These are phyloP conservation scores for Thelonectria discophora DNA, from an alignment of 2,329 filamentous ascomycete species.

Conservation along the genomic window DNA sequence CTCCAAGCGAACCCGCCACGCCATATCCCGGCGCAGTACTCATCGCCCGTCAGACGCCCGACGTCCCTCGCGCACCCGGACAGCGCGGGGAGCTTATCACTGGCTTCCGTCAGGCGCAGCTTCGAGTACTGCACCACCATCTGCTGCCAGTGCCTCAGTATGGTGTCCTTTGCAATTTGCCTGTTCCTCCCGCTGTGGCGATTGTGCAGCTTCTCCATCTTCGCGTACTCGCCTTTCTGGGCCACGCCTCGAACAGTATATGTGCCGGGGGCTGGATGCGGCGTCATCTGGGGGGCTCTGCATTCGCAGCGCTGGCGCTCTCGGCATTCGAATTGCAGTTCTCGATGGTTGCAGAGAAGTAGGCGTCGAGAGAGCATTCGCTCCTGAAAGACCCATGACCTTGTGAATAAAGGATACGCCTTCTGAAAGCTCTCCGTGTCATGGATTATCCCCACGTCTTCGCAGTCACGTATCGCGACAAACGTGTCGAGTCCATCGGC, in stretches of 20 bases:
- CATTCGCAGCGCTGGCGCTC: conserved; percentile 26
- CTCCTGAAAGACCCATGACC: conserved; percentile 39
- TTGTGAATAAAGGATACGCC: conserved; percentile 1
- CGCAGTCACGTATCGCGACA: not conserved
- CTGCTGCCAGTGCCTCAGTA: conserved; percentile 3
- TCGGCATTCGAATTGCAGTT: conserved; percentile 33
- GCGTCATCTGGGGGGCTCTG: conserved; percentile 1
- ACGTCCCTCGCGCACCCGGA: conserved; percentile 12
- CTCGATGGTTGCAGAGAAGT: conserved; percentile 28
- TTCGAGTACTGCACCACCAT: conserved; percentile 8
- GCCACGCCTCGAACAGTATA: not conserved
- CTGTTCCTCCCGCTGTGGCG: too few relatives aligned
- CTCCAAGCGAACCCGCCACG: not conserved
- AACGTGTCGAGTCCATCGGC: not conserved
- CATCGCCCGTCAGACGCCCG: not conserved
- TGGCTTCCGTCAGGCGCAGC: conserved; percentile 5
- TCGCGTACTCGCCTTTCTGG: conserved; percentile 1
- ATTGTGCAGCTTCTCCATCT: not conserved
- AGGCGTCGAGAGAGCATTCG: conserved; percentile 31
- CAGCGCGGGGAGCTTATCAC: conserved; percentile 12
- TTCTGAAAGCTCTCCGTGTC: not conserved
- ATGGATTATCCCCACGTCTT: not conserved
- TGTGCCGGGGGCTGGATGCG: not conserved
- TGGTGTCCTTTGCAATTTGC: too few relatives aligned
- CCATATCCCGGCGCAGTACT: conserved; percentile 16